Conservation (phyloP, 345 rosid genomes). For the Rhodamnia rubescens region DNA sequence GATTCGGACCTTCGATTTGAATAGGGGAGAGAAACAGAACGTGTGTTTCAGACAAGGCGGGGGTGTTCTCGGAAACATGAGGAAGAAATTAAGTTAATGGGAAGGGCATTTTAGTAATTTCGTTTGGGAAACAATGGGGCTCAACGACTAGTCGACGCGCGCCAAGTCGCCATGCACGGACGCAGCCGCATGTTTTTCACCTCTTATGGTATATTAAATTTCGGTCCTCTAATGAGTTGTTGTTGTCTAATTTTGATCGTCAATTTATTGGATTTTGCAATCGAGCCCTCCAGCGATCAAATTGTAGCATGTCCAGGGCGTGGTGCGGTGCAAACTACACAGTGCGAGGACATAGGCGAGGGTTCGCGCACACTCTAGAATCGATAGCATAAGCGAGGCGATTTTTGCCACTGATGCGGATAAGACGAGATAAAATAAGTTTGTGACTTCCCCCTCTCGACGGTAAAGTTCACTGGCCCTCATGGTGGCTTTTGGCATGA, state of each 20-base stretch:
- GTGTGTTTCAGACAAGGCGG: not conserved
- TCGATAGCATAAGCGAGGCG: rapidly evolving
- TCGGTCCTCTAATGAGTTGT: not conserved
- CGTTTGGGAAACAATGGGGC: not conserved
- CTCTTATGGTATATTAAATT: not conserved
- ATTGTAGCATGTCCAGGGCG: not conserved
- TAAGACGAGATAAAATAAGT: not conserved
- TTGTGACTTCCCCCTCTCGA: rapidly evolving
- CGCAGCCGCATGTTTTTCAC: not conserved
- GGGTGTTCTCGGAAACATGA: not conserved
- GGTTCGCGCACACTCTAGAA: rapidly evolving
- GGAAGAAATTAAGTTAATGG: not conserved
- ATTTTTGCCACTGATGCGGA: rapidly evolving
- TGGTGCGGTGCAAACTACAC: rapidly evolving
- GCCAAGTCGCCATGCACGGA: not conserved
- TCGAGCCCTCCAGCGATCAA: not conserved
- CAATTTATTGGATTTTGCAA: not conserved
- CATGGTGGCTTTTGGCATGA: not conserved
- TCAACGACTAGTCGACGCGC: not conserved
- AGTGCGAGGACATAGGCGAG: not conserved
- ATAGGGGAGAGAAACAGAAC: not conserved
- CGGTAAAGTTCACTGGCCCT: rapidly evolving
- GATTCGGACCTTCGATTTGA: not conserved
- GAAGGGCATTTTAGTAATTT: not conserved
- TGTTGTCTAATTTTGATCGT: not conserved